Evolutionary conservation across 1,284 basidiomycete genomes (phyloP).

Genomic region (Garcileccinum viscosum): DNA sequence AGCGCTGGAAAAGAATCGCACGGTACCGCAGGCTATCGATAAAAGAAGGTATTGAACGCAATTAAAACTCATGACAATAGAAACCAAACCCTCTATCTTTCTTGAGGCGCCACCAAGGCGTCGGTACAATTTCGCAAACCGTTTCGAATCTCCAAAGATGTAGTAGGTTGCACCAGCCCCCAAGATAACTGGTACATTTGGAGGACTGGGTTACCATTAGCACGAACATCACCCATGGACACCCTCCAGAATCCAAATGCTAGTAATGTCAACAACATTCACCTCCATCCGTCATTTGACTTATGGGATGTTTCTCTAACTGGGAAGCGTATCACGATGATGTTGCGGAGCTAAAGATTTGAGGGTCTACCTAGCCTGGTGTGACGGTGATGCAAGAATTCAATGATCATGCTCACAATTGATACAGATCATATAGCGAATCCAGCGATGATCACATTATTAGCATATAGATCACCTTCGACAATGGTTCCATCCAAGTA

Average conservation of each 20-base stretch:
- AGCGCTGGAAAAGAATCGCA: background rate
- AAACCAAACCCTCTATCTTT: background rate
- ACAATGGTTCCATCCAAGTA: background rate
- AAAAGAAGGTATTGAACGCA: background rate
- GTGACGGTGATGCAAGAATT: background rate
- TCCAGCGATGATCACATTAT: background rate
- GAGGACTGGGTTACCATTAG: background rate
- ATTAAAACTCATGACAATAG: background rate
- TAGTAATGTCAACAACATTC: background rate
- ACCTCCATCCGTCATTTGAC: background rate
- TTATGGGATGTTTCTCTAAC: background rate
- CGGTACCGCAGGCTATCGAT: background rate
- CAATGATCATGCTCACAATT: background rate
- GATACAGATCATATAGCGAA: background rate
- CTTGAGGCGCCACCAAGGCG: background rate
- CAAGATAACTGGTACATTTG: background rate
- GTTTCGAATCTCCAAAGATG: background rate
- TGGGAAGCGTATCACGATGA: background rate
- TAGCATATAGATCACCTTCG: background rate
- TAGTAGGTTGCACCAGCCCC: background rate
- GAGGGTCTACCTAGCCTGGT: background rate
- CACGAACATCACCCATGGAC: background rate
- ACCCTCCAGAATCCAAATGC: background rate
- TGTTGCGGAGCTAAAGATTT: background rate
- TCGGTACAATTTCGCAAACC: background rate